Evolutionary conservation across 495 filamentous ascomycete species (phyloP).

Genomic region (Achaetomiella virescens): DNA sequence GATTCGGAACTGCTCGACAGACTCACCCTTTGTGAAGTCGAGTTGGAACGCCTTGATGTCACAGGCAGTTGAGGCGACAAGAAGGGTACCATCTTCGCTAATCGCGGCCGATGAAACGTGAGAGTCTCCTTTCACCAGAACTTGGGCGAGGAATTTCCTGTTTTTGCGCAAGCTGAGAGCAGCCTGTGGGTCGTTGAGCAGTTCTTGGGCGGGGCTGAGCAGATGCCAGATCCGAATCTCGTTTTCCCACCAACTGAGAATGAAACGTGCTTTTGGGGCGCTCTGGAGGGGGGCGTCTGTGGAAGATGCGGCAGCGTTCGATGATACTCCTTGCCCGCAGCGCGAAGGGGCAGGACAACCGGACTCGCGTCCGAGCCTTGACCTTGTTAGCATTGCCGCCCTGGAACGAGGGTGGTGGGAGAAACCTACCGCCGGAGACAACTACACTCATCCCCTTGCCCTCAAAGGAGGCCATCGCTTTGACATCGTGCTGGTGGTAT

Average conservation of each 20-base stretch:
- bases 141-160: conserved; percentile 59
- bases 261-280: conserved; percentile 59
- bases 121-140: conserved; percentile 76
- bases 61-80: conserved; percentile 69
- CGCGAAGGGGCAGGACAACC: conserved; percentile 69
- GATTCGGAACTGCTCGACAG: conserved; percentile 34
- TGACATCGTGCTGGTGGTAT: conserved; percentile 89
- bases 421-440: conserved; percentile 76
- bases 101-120: conserved; percentile 78
- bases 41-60: conserved; percentile 77
- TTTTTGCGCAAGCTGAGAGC: conserved; percentile 36
- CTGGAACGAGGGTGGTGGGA: neutral
- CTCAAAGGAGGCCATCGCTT: conserved; percentile 88
- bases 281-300: conserved; percentile 65
- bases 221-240: conserved; percentile 82
- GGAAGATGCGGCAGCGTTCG: conserved; percentile 72
- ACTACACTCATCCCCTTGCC: conserved; percentile 74
- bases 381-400: conserved; percentile 29
- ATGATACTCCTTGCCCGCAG: conserved; percentile 76
- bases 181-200: conserved; percentile 36
- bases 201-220: conserved; percentile 40
- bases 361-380: conserved; percentile 79
- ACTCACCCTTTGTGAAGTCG: conserved; percentile 35
- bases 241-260: conserved; percentile 91
- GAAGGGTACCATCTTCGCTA: conserved; percentile 62